Evolutionary conservation across 495 filamentous ascomycete genomes (phyloP).

Genomic region (Bacidia gigantensis): DNA sequence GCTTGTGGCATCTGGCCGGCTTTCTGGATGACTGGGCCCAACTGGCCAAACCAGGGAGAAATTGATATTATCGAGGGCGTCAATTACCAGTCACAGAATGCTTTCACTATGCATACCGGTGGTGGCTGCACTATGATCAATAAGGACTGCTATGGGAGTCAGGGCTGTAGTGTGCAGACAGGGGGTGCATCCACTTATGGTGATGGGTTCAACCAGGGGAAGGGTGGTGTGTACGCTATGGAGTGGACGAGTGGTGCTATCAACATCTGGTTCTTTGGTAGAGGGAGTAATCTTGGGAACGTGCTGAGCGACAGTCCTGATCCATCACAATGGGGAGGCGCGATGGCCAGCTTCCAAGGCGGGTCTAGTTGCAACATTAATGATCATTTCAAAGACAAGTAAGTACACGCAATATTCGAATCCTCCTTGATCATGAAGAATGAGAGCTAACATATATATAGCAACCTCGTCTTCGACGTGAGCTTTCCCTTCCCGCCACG

Average conservation of each 20-base stretch:
- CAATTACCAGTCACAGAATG: slow-evolving; percentile 48
- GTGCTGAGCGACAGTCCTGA: slow-evolving; percentile 46
- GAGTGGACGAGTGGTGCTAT: slow-evolving; percentile 57
- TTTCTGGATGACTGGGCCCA: slow-evolving; percentile 33
- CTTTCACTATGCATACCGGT: slow-evolving; percentile 62
- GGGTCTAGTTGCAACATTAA: slow-evolving; percentile 51
- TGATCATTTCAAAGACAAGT: slow-evolving; percentile 40
- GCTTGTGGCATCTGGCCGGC: slow-evolving; percentile 63
- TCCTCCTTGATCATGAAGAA: too few relatives aligned
- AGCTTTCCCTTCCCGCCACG: too few relatives aligned
- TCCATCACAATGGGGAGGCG: slow-evolving; percentile 49
- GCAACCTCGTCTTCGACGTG: slow-evolving; percentile 70
- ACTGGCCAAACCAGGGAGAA: slow-evolving; percentile 72
- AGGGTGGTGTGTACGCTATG: slow-evolving; percentile 67
- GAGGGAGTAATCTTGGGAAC: slow-evolving; percentile 36
- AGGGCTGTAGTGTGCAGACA: slow-evolving; percentile 28
- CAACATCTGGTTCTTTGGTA: slow-evolving; percentile 68
- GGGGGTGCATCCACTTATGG: slow-evolving; percentile 34
- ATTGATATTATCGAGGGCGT: slow-evolving; percentile 90
- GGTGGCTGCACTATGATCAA: slow-evolving; percentile 20
- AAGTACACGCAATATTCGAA: too few relatives aligned
- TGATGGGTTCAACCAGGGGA: slow-evolving; percentile 53
- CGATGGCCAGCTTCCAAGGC: slow-evolving; percentile 47
- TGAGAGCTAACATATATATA: too few relatives aligned
- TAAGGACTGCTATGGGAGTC: slow-evolving; percentile 28